Base-by-base conservation (phyloP, 768 basidiomycete genomes). In the Amanita molliuscula region DNA sequence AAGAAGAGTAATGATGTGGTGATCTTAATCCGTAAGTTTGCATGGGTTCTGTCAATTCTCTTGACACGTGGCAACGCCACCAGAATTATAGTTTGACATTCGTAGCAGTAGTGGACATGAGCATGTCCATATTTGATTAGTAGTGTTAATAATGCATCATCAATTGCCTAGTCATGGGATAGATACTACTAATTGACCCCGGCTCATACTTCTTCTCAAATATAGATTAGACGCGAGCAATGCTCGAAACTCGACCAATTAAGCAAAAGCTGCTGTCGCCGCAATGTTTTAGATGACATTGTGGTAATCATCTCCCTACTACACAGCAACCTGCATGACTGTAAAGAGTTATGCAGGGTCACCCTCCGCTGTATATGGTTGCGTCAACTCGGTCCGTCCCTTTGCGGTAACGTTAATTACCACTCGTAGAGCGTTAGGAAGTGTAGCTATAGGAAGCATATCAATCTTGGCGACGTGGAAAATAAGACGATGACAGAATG, bases 341-440 rank as follows among this genome's bases (percentile, higher is more conserved):
- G 16, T 37, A 37, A 15, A 38, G 21, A 38, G 21, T 18, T 18
- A 38, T 28, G 37, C n/a, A 23, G 37, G 44, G 31, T 25, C 23
- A 23, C 29, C 35, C 20, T 23, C 67, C 74, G 58, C 74, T 77
- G 51, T 70, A 75, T 35, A 50, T n/a, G 47, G 60, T 61, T 11
- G 68, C 70, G 53, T 77, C 75, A 25, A 76, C 75, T 74, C 74
- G 76, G 43, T 67, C 58, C 47, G 60, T 55, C 38, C 59, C 67
- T 47, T 62, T 59, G 46, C 64, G 61, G 36, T 62, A 55, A n/a
- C 58, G 55, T 52, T 62, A 59, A 48, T 63, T 63, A 45, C 60
- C 60, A 29, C 59, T 60, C 45, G 48, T 33, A 11, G 60, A 61
- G 26, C 25, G 42, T 43, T 58, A 48, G 23, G 55, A 54, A 36